Evolutionary conservation across 2,329 filamentous ascomycete genomes (phyloP).

Genomic region (Claviceps capensis): DNA sequence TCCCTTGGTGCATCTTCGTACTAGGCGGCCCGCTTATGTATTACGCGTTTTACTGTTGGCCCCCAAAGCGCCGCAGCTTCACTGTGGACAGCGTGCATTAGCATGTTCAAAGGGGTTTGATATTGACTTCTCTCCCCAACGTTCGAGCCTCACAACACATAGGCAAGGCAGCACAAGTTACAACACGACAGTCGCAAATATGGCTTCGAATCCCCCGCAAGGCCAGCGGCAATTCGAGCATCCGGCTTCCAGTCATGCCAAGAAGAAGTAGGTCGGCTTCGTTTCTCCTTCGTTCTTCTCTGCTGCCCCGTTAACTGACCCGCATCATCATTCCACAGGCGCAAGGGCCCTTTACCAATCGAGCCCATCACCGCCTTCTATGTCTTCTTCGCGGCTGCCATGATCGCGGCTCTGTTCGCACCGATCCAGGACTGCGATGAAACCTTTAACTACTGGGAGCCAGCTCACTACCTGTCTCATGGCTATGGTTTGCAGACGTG

Average conservation of each 20-base stretch:
- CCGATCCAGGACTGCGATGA: slow-evolving; percentile 98
- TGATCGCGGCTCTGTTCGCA: slow-evolving; percentile 65
- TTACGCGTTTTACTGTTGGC: too few relatives aligned
- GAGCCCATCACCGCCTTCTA: slow-evolving; percentile 68
- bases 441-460: slow-evolving; percentile 99
- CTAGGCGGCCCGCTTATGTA: too few relatives aligned
- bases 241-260: slow-evolving; percentile 34
- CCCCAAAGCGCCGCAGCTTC: too few relatives aligned
- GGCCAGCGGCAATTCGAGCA: slow-evolving; percentile 29
- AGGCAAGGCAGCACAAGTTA: too few relatives aligned
- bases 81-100: too few relatives aligned
- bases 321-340: slow-evolving; percentile 17
- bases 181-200: slow-evolving; percentile 8
- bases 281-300: not conserved
- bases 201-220: slow-evolving; percentile 24
- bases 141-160: too few relatives aligned
- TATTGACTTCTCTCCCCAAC: too few relatives aligned
- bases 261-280: slow-evolving; percentile 31
- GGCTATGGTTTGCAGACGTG: slow-evolving; percentile 92
- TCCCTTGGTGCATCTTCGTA: too few relatives aligned
- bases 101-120: too few relatives aligned
- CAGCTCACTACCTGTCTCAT: slow-evolving; percentile 84
- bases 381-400: slow-evolving; percentile 59
- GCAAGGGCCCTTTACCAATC: slow-evolving; percentile 46
- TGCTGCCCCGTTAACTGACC: not conserved